These are phyloP conservation scores for Ocimum tenuiflorum DNA, from an alignment of 257 asterid genomes.

Conservation along the genomic window DNA sequence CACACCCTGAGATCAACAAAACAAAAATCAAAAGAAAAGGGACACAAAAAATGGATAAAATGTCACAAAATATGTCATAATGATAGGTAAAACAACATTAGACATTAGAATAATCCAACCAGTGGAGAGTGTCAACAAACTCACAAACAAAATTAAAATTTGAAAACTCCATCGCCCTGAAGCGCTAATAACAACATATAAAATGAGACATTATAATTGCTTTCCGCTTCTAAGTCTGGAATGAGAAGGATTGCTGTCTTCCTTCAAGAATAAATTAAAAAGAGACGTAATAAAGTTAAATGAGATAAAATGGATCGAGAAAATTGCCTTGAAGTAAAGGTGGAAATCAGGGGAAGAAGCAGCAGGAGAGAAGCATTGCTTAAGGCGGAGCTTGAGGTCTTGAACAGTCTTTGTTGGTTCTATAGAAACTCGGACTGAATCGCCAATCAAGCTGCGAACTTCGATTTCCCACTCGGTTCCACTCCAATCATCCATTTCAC, in stretches of 20 bases:
- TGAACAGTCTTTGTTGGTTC: slow-evolving; percentile 41
- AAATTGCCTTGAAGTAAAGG: slow-evolving; percentile 57
- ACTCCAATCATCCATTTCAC: slow-evolving; percentile 27
- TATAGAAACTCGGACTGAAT: slow-evolving; percentile 41
- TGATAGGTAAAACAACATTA: neutral
- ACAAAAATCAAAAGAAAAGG: neutral
- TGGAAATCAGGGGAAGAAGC: slow-evolving; percentile 66
- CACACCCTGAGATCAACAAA: slow-evolving; percentile 49
- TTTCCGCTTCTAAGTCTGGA: slow-evolving; percentile 3
- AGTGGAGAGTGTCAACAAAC: neutral
- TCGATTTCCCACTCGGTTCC: slow-evolving; percentile 34
- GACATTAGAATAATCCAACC: neutral
- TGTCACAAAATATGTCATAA: neutral
- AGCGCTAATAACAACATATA: neutral
- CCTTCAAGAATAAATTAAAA: neutral
- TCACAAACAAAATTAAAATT: neutral
- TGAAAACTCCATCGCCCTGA: neutral
- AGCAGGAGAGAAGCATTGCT: slow-evolving; percentile 44
- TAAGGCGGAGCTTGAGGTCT: slow-evolving; percentile 56
- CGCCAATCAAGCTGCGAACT: slow-evolving; percentile 70
- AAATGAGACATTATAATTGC: neutral
- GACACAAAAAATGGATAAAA: neutral
- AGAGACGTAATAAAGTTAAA: neutral
- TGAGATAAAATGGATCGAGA: neutral
- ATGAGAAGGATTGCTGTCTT: neutral